Percentiles rank a stretch among this genome's conserved stretches.
These are phyloP conservation scores for Atkinsonella texensis DNA, from an alignment of 2,329 filamentous ascomycete species.

Conservation along the genomic window DNA sequence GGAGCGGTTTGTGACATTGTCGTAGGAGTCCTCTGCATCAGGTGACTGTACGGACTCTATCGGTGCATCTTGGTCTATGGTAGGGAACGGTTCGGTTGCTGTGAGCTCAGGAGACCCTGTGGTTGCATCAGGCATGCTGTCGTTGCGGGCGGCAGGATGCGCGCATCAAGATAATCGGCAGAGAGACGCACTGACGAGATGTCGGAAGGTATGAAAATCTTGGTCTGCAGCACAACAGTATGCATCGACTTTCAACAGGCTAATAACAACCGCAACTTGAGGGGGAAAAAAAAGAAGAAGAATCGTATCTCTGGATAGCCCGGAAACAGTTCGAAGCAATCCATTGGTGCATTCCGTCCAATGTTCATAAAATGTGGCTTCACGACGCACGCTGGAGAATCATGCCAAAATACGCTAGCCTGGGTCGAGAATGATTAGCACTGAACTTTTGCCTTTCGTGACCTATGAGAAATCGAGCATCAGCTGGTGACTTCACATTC, in stretches of 20 bases:
- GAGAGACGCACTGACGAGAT: not conserved
- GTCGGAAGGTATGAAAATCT: too few relatives aligned
- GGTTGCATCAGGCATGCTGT: conserved; percentile 2
- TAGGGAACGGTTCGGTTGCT: conserved; percentile 16
- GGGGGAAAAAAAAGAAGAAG: not conserved
- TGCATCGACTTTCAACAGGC: not conserved
- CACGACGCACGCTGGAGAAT: too few relatives aligned
- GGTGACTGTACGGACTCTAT: not conserved
- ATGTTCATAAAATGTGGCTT: not conserved
- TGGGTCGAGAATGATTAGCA: too few relatives aligned
- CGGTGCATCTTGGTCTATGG: conserved; percentile 10
- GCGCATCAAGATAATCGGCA: not conserved
- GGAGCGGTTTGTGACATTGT: conserved; percentile 13
- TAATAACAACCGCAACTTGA: not conserved
- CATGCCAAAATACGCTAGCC: too few relatives aligned
- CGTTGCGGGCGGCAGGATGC: not conserved
- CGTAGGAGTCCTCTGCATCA: conserved; percentile 2
- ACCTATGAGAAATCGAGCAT: too few relatives aligned
- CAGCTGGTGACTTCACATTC: too few relatives aligned
- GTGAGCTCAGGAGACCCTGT: not conserved
- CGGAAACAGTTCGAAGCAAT: too few relatives aligned
- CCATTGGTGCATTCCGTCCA: not conserved
- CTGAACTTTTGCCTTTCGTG: too few relatives aligned
- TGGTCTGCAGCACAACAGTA: not conserved
- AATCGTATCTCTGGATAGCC: too few relatives aligned